Percentiles rank a stretch among this genome's conserved stretches.
These are phyloP conservation scores for Hymenoscyphus occultus DNA, from an alignment of 2,329 filamentous ascomycete genomes.

Conservation along the genomic window DNA sequence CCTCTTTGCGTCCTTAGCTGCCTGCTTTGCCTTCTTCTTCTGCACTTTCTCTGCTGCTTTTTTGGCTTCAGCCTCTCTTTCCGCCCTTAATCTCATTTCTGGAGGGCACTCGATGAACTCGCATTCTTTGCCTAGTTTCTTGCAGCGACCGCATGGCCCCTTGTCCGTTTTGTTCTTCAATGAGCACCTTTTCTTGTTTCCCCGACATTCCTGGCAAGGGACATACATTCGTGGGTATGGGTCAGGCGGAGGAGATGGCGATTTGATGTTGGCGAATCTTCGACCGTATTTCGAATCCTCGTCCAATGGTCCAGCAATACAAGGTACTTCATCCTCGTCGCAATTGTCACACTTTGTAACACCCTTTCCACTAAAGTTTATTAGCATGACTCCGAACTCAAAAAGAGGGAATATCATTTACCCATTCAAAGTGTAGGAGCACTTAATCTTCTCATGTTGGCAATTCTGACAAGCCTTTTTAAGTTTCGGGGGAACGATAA, in stretches of 20 bases:
- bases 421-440: slow-evolving; percentile 24
- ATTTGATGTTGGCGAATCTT: slow-evolving; percentile 6
- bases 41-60: neutral
- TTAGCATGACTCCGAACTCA: neutral
- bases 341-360: slow-evolving; percentile 26
- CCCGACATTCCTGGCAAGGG: slow-evolving; percentile 1
- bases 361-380: slow-evolving; percentile 16
- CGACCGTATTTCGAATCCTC: slow-evolving; percentile 8
- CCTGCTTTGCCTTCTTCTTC: neutral
- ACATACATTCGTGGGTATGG: slow-evolving; percentile 1
- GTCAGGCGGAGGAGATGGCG: neutral
- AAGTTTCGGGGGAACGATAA: slow-evolving; percentile 25
- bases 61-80: neutral
- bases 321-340: slow-evolving; percentile 18
- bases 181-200: neutral
- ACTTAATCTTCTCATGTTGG: slow-evolving; percentile 22
- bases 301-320: slow-evolving; percentile 23
- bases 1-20: neutral
- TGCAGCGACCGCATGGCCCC: slow-evolving; percentile 6
- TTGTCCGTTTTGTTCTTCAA: neutral
- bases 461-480: slow-evolving; percentile 28
- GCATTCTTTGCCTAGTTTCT: neutral
- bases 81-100: neutral
- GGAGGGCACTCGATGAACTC: neutral
- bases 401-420: neutral